These are phyloP conservation scores for Dictyostelium firmibasis DNA, from an alignment of 78 protist species.

Conservation along the genomic window DNA sequence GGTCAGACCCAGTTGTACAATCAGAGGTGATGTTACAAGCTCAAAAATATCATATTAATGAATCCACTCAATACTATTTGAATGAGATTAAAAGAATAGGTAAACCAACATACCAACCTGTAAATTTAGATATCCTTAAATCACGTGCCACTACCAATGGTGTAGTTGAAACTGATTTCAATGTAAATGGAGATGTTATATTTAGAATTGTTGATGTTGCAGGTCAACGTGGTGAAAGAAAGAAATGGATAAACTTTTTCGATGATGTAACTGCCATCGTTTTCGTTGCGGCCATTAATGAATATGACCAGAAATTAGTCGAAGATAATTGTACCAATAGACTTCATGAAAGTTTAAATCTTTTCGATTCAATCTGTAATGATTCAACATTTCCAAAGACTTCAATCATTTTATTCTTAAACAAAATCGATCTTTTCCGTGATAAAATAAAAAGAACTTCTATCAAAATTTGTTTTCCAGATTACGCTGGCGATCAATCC, in stretches of 20 bases:
- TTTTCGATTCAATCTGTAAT: conserved; percentile 83
- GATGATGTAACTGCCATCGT: conserved; percentile 89
- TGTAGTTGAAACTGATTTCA: conserved; percentile 71
- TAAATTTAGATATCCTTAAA: conserved; percentile 61
- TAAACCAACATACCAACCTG: conserved; percentile 28
- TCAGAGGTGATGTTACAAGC: conserved; percentile 43
- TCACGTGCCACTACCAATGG: conserved; percentile 64
- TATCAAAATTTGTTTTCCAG: conserved; percentile 63
- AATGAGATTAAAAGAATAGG: conserved; percentile 55
- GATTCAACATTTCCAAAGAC: conserved; percentile 63
- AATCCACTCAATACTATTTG: conserved; percentile 52
- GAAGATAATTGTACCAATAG: conserved; percentile 83
- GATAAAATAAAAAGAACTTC: conserved; percentile 81
- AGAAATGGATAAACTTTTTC: conserved; percentile 89
- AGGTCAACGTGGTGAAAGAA: conserved; percentile 91
- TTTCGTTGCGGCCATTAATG: conserved; percentile 85
- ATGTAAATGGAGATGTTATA: conserved; percentile 52
- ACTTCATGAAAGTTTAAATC: conserved; percentile 74
- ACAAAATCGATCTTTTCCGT: conserved; percentile 87
- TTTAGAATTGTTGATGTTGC: conserved; percentile 88
- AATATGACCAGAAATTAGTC: conserved; percentile 62
- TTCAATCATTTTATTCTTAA: conserved; percentile 82
- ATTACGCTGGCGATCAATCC: conserved; percentile 69
- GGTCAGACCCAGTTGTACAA: conserved; percentile 62
- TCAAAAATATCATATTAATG: conserved; percentile 51